phyloP scores from a whole-genome alignment of 1,139 yeast genomes.

The Kodamaea ohmeri region DNA sequence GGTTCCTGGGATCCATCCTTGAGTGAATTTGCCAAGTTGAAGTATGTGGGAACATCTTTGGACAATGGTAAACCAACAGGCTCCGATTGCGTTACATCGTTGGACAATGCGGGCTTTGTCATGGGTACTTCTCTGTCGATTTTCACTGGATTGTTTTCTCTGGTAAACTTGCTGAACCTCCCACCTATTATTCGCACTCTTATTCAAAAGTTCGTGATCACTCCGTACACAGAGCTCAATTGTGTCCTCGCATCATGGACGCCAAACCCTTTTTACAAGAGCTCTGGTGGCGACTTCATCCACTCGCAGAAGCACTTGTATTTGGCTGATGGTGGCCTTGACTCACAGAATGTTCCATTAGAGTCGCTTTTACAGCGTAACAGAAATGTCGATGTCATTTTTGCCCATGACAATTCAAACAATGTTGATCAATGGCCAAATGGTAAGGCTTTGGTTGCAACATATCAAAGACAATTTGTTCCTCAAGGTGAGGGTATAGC shows the following conservation, averaged over 20 bases:
- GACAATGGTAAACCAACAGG: conserved; percentile 25
- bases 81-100: conserved; percentile 17
- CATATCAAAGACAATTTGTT: conserved; percentile 21
- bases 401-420: conserved; percentile 20
- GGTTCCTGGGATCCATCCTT: conserved; percentile 26
- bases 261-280: conserved; percentile 26
- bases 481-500: conserved; percentile 29
- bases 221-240: conserved; percentile 9
- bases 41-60: conserved; percentile 34
- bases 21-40: conserved; percentile 25
- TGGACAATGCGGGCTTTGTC: conserved; percentile 23
- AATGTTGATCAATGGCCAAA: conserved; percentile 20
- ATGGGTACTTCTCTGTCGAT: conserved; percentile 22
- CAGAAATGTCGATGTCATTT: conserved; percentile 20
- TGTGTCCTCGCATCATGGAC: conserved; percentile 16
- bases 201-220: conserved; percentile 24
- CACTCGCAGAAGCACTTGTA: conserved; percentile 12
- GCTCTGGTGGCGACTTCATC: conserved; percentile 12
- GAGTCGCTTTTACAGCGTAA: conserved; percentile 19
- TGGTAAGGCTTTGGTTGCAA: conserved; percentile 18
- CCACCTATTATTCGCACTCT: conserved; percentile 31
- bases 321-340: conserved; percentile 25
- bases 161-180: conserved; percentile 44
- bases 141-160: conserved; percentile 44
- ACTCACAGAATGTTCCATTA: conserved; percentile 20